Conservation (phyloP, 75 land plant species). For the Picea glauca region DNA sequence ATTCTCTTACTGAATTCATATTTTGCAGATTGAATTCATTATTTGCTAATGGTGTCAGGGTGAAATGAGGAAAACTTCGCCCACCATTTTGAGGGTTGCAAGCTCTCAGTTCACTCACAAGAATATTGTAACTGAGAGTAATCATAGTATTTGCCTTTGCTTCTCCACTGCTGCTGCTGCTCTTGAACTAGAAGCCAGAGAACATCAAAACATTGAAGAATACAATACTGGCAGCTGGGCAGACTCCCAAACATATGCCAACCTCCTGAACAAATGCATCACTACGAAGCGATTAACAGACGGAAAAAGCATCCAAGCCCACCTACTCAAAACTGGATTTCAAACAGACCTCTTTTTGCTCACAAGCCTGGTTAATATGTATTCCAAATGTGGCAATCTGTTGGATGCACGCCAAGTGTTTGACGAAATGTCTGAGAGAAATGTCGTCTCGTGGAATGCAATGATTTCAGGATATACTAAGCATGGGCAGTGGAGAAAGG, state of each 20-base stretch:
- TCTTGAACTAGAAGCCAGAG: background rate
- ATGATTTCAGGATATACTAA: constrained; percentile 18
- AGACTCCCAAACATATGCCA: constrained; percentile 4
- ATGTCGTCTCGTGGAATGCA: constrained; percentile 14
- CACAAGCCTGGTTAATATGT: background rate
- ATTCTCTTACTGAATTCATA: no score
- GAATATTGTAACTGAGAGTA: background rate
- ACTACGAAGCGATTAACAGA: background rate
- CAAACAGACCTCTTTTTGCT: background rate
- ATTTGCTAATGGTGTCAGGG: no score
- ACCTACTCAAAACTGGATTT: background rate
- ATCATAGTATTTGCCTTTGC: background rate
- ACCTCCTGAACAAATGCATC: background rate
- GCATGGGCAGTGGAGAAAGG: constrained; percentile 8
- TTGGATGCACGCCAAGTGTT: constrained; percentile 6
- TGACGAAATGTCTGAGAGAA: background rate
- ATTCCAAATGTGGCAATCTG: constrained; percentile 2
- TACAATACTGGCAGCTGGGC: background rate
- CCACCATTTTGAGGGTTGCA: background rate
- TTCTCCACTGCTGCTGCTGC: background rate
- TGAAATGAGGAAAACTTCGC: background rate
- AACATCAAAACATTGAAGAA: background rate
- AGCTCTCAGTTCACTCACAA: background rate
- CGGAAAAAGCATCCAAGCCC: background rate
- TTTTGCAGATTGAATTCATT: no score